Conservation (phyloP, 495 filamentous ascomycete species). For the Penicillium turbatum region DNA sequence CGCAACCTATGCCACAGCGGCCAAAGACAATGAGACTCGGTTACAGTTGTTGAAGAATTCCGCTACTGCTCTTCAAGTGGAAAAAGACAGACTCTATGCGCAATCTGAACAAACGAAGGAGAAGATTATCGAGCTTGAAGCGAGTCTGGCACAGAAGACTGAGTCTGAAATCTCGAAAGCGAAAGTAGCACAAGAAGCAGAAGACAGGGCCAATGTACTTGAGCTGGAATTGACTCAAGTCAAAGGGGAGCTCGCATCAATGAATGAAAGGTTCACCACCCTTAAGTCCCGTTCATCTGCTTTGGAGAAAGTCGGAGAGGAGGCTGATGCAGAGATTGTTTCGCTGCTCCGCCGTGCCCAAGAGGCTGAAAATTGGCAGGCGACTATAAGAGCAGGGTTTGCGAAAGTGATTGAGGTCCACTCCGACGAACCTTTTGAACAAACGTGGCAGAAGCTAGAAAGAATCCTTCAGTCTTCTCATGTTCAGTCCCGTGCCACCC, state of each 20-base stretch:
- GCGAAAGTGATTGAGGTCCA: conserved; percentile 5
- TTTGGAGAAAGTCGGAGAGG: conserved; percentile 20
- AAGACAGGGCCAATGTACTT: conserved; percentile 9
- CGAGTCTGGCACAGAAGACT: neutral
- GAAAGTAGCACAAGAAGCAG: conserved; percentile 2
- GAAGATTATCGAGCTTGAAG: conserved; percentile 17
- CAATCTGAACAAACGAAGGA: conserved; percentile 24
- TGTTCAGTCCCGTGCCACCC: too few species aligned
- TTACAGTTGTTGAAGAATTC: conserved; percentile 19
- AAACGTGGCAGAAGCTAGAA: conserved; percentile 20
- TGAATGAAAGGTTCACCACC: conserved; percentile 12
- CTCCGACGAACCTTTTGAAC: conserved; percentile 13
- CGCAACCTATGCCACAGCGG: conserved; percentile 11
- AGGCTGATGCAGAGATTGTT: conserved; percentile 25
- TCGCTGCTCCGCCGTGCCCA: conserved; percentile 25
- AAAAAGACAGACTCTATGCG: conserved; percentile 20
- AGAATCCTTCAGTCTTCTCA: conserved; percentile 7
- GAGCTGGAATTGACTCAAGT: conserved; percentile 9
- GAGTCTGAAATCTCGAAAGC: conserved; percentile 3
- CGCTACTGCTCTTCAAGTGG: conserved; percentile 14
- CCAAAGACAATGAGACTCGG: conserved; percentile 19
- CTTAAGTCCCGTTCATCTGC: conserved; percentile 13
- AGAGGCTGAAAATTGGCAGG: conserved; percentile 25
- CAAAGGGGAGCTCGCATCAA: conserved; percentile 12
- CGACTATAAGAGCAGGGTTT: conserved; percentile 19